Evolutionary conservation across 2,329 filamentous ascomycete species (phyloP), one percentile per base, ranked within the genome.

Genomic region (Tolypocladium guangdongense): DNA sequence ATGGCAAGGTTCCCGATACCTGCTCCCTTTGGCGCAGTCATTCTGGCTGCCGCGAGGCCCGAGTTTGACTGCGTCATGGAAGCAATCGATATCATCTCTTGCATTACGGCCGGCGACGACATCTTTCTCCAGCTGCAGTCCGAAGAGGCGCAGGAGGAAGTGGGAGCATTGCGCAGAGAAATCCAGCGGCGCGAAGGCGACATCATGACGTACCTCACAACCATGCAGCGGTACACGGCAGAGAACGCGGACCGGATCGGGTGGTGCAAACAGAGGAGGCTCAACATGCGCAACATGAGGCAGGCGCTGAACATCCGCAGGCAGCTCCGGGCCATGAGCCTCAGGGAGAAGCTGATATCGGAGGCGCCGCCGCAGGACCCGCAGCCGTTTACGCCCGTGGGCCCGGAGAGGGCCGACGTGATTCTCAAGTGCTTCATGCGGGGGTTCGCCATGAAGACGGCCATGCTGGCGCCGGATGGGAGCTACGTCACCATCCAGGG

Each of bases 1-100:
- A 90, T 99, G 68, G 87, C 92, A 1, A 80, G 83, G 38, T 82
- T 97, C 24, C 93, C 93, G 0, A 78, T 99, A 1, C 84, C 90
- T 0, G 90, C 90, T 0, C 81, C 87, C 0, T 81, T 95, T 10
- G 90, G 87, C 0, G 82, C 90, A 1, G 90, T 96, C 1, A 75
- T 99, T 0, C 75, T 99, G 20, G 88, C 90, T 43, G 88, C 91
- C 0, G 82, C 85, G 0, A 79, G 80, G 7, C 79, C 85, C 0
- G 81, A 86, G 43, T 80, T 80, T 49, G 82, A 88, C 60, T 95
- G 90, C 60, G 71, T 96, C 1, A 68, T 85, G 0, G 90, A 96
- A 59, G 84, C 83, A 4, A 92, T 99, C 57, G 93, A 97, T 63
- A 86, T 96, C 53, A 87, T 86, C 37, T 74, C 82, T 0, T 82